Evolutionary conservation across 495 filamentous ascomycete genomes (phyloP), one percentile per base, ranked within the genome.

Genomic region (Neurospora sp.): DNA sequence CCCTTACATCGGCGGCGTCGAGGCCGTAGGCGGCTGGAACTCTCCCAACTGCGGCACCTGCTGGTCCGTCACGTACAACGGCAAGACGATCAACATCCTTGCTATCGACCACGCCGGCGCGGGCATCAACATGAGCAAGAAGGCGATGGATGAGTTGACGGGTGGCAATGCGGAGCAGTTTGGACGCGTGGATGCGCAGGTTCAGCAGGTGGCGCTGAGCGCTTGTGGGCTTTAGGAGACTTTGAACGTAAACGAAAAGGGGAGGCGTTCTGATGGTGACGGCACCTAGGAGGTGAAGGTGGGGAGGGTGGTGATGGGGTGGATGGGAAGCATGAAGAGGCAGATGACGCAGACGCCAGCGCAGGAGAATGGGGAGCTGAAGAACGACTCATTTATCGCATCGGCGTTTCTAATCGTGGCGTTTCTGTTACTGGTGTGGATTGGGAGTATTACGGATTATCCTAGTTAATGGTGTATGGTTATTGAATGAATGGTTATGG

Each of bases 91-190:
- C 82, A 86, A 90, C 77, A 81, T 95, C 10, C 83, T 89, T 12
- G 93, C 88, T 35, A 84, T 95, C 74, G 93, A 95, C 82, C 83
- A 89, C 71, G 85, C 88, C 11, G 83, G 75, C 0, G 23, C 73
- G 27, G 91, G 90, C 4, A 89, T 92, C 84, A 91, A 92, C 80
- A 86, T 95, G 70, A 90, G 85, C 4, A 79, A 90, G 69, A 74
- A 77, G 39, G 92, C 91, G 31, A 87, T 95, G 89, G 85, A 94
- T 80, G 76, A 79, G 2, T 82, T 95, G 73, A 95, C 93, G 16
- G 84, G 85, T 69, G 82, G 82, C 0, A 83, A 86, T 70, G 91
- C 89, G 0, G 80, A 77, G 16, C 69, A 81, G 70, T 76, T 91
- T 70, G 92, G 92, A 27, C 82, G 86, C 0, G 79, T 93, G 11